These are phyloP conservation scores for Ascochyta viciae-villosae DNA, from an alignment of 2,329 filamentous ascomycete genomes.

Conservation along the genomic window DNA sequence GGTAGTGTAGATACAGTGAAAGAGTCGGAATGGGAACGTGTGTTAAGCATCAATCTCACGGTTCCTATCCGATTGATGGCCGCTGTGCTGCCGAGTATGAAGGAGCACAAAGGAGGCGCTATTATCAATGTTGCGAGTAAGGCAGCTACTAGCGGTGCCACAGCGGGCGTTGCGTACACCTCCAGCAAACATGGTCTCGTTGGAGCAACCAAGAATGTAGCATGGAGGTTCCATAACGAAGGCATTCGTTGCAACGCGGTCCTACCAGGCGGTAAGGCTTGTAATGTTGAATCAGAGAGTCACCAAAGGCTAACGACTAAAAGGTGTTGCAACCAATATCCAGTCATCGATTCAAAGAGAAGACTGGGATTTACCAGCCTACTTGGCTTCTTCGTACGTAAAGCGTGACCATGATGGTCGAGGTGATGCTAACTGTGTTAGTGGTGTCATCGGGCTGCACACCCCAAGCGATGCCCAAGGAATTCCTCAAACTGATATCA, in stretches of 20 bases:
- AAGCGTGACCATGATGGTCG: neutral
- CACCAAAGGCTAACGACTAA: too few species aligned
- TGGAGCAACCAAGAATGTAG: slow-evolving; percentile 57
- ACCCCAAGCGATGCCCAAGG: slow-evolving; percentile 20
- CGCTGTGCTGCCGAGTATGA: too few species aligned
- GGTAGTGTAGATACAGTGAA: too few species aligned
- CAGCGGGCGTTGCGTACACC: slow-evolving; percentile 29
- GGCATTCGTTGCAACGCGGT: slow-evolving; percentile 57
- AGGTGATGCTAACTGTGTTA: neutral
- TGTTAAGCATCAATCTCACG: too few species aligned
- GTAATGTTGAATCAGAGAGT: too few species aligned
- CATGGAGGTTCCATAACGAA: slow-evolving; percentile 55
- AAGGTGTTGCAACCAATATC: slow-evolving; percentile 17
- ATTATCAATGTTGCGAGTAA: too few species aligned
- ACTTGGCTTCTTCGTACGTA: slow-evolving; percentile 30
- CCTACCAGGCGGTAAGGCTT: slow-evolving; percentile 47
- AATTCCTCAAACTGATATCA: slow-evolving; percentile 29
- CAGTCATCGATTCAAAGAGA: slow-evolving; percentile 31
- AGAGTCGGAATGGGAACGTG: too few species aligned
- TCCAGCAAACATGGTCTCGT: slow-evolving; percentile 55
- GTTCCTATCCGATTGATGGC: too few species aligned
- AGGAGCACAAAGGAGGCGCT: too few species aligned
- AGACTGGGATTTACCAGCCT: slow-evolving; percentile 30
- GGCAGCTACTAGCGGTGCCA: too few species aligned
- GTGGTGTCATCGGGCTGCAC: neutral